These are phyloP conservation scores for Isabelozyma rhagii DNA, from an alignment of 805 yeast species.

Conservation along the genomic window DNA sequence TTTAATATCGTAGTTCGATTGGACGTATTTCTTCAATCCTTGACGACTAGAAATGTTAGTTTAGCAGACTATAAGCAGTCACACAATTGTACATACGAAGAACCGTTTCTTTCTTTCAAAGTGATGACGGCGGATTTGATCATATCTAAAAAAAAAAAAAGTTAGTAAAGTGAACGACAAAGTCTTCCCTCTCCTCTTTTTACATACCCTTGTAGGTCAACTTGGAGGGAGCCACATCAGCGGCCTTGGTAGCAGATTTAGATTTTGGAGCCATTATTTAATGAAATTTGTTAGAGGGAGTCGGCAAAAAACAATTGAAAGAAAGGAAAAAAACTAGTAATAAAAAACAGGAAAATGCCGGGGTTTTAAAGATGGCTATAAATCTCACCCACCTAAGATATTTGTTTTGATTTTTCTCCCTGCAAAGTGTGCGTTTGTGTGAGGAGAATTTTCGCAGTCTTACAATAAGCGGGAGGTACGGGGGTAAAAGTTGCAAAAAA, in stretches of 20 bases:
- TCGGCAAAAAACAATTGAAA: not conserved
- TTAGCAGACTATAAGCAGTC: slow-evolving; percentile 1
- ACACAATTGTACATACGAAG: slow-evolving; percentile 47
- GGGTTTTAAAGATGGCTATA: not conserved
- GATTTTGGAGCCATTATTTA: slow-evolving; percentile 35
- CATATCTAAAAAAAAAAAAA: slow-evolving; percentile 41
- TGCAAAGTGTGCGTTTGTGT: not conserved
- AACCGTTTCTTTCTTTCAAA: slow-evolving; percentile 78
- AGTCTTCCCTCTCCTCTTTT: not conserved
- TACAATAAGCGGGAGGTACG: not conserved
- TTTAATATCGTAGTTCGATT: slow-evolving; percentile 55
- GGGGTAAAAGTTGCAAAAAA: not conserved
- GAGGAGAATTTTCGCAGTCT: not conserved
- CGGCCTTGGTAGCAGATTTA: slow-evolving; percentile 14
- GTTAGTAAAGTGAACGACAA: too few species aligned
- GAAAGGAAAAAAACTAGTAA: slow-evolving; percentile 4
- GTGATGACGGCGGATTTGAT: slow-evolving; percentile 65
- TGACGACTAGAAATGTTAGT: slow-evolving; percentile 57
- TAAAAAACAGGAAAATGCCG: slow-evolving; percentile 5
- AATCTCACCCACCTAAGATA: not conserved
- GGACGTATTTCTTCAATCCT: slow-evolving; percentile 81
- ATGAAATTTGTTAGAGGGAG: not conserved
- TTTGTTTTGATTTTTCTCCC: not conserved
- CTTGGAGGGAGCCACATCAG: slow-evolving; percentile 22
- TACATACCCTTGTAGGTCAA: slow-evolving; percentile 47